Percentiles rank a stretch among this genome's conserved stretches.
Conservation (phyloP, 352 stramenopile genomes). For the Phytophthora lateralis region DNA sequence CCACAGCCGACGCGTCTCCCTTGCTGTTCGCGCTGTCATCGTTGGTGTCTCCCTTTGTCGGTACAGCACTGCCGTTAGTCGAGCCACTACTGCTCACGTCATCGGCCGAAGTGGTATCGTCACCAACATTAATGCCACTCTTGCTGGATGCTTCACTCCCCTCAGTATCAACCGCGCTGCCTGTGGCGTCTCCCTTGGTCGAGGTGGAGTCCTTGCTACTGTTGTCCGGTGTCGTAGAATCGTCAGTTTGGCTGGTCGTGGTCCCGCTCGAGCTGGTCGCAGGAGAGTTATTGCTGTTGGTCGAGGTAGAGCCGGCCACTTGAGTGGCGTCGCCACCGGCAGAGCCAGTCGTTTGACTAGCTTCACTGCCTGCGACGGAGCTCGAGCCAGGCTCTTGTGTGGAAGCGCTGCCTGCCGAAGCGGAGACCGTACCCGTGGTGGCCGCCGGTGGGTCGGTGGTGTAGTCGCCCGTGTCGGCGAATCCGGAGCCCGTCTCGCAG, state of each 20-base stretch:
- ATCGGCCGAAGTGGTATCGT: constrained; percentile 5
- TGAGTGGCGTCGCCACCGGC: constrained; percentile 6
- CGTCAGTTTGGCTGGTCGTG: constrained; percentile 11
- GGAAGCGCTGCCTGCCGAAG: constrained; percentile 4
- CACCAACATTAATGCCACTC: background rate
- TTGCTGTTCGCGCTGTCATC: constrained; percentile 14
- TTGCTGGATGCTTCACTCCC: background rate
- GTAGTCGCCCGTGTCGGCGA: constrained; percentile 24
- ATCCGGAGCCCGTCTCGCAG: constrained; percentile 22
- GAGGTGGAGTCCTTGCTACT: background rate
- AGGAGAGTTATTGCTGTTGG: constrained; percentile 5
- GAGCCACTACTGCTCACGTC: constrained; percentile 1
- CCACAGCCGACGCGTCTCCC: constrained; percentile 12
- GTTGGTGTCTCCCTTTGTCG: constrained; percentile 4
- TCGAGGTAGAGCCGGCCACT: constrained; percentile 11
- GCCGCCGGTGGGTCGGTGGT: constrained; percentile 9
- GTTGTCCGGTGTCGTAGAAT: constrained; percentile 2
- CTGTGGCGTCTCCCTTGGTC: constrained; percentile 1
- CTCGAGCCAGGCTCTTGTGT: constrained; percentile 3
- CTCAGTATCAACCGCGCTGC: background rate
- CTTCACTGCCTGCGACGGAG: background rate
- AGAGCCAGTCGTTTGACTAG: background rate
- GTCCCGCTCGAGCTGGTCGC: constrained; percentile 13
- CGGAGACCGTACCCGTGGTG: constrained; percentile 7
- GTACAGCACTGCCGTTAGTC: background rate